Evolutionary conservation across 1,139 yeast species (phyloP).

Genomic region (Protomyces macrosporus): DNA sequence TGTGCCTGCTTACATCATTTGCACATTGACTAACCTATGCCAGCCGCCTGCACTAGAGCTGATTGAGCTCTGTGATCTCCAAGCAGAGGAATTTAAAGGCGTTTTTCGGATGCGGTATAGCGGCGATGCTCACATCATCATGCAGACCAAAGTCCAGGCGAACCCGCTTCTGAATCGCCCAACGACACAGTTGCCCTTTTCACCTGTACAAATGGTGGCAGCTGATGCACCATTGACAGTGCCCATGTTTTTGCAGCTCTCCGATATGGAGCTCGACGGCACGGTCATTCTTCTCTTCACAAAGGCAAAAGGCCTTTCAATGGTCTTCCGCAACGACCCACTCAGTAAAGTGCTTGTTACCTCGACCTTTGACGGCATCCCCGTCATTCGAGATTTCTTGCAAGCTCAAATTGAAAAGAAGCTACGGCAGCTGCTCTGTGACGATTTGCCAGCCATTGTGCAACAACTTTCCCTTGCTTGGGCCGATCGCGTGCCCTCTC

Average conservation of each 20-base stretch:
- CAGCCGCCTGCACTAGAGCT: conserved; percentile 74
- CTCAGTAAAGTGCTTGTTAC: conserved; percentile 73
- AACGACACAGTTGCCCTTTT: conserved; percentile 44
- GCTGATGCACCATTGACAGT: conserved; percentile 67
- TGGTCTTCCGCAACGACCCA: conserved; percentile 85
- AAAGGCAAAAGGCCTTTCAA: conserved; percentile 72
- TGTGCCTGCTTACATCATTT: background rate
- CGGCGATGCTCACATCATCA: conserved; percentile 75
- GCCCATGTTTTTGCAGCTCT: conserved; percentile 69
- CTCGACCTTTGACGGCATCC: conserved; percentile 79
- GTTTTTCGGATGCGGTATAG: conserved; percentile 73
- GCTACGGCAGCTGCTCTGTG: conserved; percentile 72
- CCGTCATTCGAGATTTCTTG: conserved; percentile 71
- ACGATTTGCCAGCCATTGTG: conserved; percentile 73
- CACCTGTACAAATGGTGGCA: conserved; percentile 61
- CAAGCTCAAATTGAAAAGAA: conserved; percentile 80
- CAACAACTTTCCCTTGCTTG: conserved; percentile 72
- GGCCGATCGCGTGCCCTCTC: conserved; percentile 39
- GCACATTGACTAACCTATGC: background rate
- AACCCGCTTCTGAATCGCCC: conserved; percentile 70
- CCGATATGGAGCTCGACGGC: conserved; percentile 69
- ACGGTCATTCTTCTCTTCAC: conserved; percentile 80
- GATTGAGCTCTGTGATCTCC: conserved; percentile 79
- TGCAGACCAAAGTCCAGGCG: conserved; percentile 72
- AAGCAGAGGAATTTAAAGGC: conserved; percentile 73